Evolutionary conservation across 208 protist genomes (phyloP), one percentile per base, ranked within the genome.

Genomic region (Acanthamoeba sp.): DNA sequence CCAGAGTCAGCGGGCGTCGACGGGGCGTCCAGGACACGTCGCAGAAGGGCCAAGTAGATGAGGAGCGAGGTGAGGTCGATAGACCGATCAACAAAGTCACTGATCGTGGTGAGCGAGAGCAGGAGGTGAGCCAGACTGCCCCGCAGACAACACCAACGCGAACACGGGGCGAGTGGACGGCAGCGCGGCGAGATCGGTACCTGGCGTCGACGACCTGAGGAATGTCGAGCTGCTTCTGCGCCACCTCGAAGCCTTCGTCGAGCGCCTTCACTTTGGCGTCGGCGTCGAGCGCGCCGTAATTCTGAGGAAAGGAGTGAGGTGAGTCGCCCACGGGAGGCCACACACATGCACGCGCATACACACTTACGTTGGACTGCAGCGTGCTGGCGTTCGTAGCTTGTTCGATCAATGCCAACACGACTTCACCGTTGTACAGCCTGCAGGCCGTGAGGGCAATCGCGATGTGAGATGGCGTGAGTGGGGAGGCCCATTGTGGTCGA

Each of bases 61-160:
- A 88, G 52, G 29, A 88, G 42, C n/a, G 80, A 88, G 27, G 80
- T 88, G 38, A 64, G 80, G 29, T 88, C 80, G 27, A 88, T 62
- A 6, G n/a, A 36, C 22, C 22, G 52, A 10, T 34, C 10, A 14
- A 57, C 16, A 6, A 88, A 64, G 27, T 88, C 80, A 27, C 80
- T 88, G 80, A 22, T 4, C 40, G 36, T 3, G 32, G 34, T 32
- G 52, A 88, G 34, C 0, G 9, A 20, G 14, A 64, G 42, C 2
- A 40, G 12, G 1, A 55, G 48, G 1, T 55, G 14, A 12, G 48
- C n/a, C n/a, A n/a, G n/a, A n/a, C n/a, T n/a, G n/a, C n/a, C n/a
- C n/a, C n/a, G n/a, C n/a, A n/a, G n/a, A n/a, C n/a, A n/a, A n/a
- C n/a, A n/a, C n/a, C n/a, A n/a, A n/a, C n/a, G 55, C 55, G 20